These are phyloP conservation scores for Cytospora leucostoma DNA, from an alignment of 2,329 filamentous ascomycete genomes.

Conservation along the genomic window DNA sequence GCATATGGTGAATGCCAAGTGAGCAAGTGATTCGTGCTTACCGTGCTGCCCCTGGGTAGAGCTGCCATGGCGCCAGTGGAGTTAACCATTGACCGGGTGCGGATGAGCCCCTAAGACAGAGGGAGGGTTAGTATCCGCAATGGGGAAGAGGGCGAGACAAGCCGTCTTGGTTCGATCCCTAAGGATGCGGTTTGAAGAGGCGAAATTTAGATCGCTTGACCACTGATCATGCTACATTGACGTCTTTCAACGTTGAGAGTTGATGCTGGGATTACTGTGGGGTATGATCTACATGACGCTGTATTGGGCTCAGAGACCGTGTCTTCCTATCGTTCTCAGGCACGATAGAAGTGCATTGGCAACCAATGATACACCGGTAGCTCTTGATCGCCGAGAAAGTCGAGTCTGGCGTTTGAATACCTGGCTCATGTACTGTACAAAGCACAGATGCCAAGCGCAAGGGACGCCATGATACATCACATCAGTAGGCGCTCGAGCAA, in stretches of 20 bases:
- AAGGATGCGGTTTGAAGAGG: background rate
- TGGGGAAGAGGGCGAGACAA: background rate
- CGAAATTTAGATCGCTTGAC: background rate
- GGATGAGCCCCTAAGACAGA: background rate
- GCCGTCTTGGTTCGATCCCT: too few relatives aligned
- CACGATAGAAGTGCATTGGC: background rate
- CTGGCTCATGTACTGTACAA: too few relatives aligned
- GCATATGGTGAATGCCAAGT: constrained; percentile 41
- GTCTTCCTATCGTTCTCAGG: background rate
- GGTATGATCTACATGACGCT: too few relatives aligned
- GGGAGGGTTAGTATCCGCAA: background rate
- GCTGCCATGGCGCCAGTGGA: background rate
- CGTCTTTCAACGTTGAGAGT: background rate
- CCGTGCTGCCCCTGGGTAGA: constrained; percentile 41
- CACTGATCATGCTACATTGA: background rate
- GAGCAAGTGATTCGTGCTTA: background rate
- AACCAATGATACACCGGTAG: background rate
- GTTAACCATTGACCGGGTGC: background rate
- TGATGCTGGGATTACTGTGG: too few relatives aligned
- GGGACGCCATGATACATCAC: too few relatives aligned
- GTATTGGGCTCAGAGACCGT: background rate
- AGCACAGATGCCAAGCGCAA: too few relatives aligned
- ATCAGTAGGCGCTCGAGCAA: too few relatives aligned
- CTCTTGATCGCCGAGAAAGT: background rate
- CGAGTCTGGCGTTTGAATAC: too few relatives aligned